A percentile compares a stretch with the other conserved stretches of the same genome.
Evolutionary conservation across 768 basidiomycete genomes (phyloP).

Genomic region (Plicaturopsis crispa): DNA sequence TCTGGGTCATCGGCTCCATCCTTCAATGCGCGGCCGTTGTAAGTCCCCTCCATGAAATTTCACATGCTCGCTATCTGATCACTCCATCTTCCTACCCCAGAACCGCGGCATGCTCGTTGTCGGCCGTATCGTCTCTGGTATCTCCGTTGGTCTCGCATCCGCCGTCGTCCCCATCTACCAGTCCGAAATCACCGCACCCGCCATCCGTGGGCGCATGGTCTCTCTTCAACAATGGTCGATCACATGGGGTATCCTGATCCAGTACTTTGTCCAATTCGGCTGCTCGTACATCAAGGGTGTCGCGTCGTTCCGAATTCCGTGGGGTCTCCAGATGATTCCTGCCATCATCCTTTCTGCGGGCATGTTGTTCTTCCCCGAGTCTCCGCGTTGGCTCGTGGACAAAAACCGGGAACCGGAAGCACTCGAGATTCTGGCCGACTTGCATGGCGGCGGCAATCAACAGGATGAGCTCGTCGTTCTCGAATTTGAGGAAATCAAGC

Average conservation of each 20-base stretch:
- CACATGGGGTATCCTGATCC: constrained; percentile 72
- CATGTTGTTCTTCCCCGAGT: constrained; percentile 64
- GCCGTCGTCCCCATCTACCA: constrained; percentile 70
- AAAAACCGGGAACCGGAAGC: constrained; percentile 54
- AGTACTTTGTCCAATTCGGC: constrained; percentile 71
- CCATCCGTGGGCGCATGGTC: constrained; percentile 69
- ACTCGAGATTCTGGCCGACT: constrained; percentile 63
- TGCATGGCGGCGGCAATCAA: constrained; percentile 59
- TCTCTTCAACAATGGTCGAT: constrained; percentile 78
- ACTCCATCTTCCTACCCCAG: constrained; percentile 18
- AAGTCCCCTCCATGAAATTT: constrained; percentile 10
- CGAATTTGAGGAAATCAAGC: constrained; percentile 63
- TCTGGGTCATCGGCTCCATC: constrained; percentile 69
- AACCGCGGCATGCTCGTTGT: constrained; percentile 71
- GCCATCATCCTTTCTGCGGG: constrained; percentile 61
- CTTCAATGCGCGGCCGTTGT: constrained; percentile 59
- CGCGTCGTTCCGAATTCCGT: constrained; percentile 75
- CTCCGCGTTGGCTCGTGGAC: constrained; percentile 68
- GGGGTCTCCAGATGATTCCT: constrained; percentile 76
- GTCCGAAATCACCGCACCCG: constrained; percentile 64
- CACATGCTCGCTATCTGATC: constrained; percentile 2
- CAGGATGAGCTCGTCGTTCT: constrained; percentile 56
- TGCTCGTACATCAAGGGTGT: constrained; percentile 64
- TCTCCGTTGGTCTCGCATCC: constrained; percentile 61
- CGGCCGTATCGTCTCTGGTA: constrained; percentile 60